These are phyloP conservation scores for Musa troglodytarum DNA, from an alignment of 176 grass and related monocot species.

Conservation along the genomic window DNA sequence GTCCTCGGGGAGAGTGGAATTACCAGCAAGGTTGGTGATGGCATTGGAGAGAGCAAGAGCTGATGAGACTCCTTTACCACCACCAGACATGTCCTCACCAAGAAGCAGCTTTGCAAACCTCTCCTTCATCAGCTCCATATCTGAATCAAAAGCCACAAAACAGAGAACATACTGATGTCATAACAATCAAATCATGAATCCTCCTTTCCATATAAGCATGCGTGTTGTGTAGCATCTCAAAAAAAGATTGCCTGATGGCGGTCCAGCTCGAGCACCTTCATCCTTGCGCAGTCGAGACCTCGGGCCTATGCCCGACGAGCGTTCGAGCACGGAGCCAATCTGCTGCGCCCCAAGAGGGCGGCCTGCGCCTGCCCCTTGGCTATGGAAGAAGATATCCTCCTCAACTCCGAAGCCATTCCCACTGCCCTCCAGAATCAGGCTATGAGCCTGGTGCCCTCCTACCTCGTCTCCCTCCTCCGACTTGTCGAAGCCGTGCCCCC, in stretches of 20 bases:
- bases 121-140: constrained; percentile 67
- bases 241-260: background rate
- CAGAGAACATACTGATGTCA: background rate
- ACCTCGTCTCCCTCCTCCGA: constrained; percentile 7
- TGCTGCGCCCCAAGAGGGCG: constrained; percentile 11
- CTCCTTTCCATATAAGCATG: no score
- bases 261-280: background rate
- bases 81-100: constrained; percentile 89
- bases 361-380: background rate
- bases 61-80: constrained; percentile 69
- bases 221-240: no score
- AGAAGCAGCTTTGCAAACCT: constrained; percentile 78
- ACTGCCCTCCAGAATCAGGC: background rate
- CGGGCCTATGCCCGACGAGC: background rate
- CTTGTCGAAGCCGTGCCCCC: constrained; percentile 53
- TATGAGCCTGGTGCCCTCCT: background rate
- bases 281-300: background rate
- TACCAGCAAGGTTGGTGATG: constrained; percentile 56
- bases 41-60: constrained; percentile 88
- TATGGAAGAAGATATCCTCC: background rate
- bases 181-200: no score
- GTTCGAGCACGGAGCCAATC: background rate
- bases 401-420: constrained; percentile 5
- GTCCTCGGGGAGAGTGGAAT: background rate
- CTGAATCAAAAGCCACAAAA: constrained; percentile 16